phyloP scores from a whole-genome alignment of 768 basidiomycete genomes.

The Trametes maxima region DNA sequence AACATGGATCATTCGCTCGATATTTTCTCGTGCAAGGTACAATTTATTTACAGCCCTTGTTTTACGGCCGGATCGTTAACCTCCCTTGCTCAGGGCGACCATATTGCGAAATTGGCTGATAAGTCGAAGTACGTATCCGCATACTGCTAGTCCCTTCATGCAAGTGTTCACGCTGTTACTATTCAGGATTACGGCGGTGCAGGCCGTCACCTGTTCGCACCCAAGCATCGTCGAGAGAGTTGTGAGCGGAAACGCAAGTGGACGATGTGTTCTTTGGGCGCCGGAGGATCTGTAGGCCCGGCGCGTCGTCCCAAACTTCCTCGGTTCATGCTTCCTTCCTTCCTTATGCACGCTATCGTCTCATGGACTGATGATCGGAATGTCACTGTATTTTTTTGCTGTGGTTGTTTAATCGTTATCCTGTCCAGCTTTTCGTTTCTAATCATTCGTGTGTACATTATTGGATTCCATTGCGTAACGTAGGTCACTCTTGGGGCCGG shows the following conservation, averaged over 20 bases:
- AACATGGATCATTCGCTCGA: slow-evolving; percentile 80
- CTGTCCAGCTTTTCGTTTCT: too few relatives aligned
- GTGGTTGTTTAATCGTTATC: not conserved
- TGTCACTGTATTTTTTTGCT: not conserved
- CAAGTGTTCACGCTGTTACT: not conserved
- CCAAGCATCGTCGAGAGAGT: slow-evolving; percentile 73
- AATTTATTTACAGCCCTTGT: not conserved
- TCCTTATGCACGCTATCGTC: not conserved
- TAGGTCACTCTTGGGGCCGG: too few relatives aligned
- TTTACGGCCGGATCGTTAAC: not conserved
- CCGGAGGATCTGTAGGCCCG: slow-evolving; percentile 34
- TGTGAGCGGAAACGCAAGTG: slow-evolving; percentile 77
- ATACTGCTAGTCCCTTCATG: not conserved
- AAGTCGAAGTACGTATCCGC: slow-evolving; percentile 45
- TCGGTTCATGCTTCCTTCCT: not conserved
- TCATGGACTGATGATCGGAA: not conserved
- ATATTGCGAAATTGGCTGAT: slow-evolving; percentile 65
- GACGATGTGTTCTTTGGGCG: slow-evolving; percentile 82
- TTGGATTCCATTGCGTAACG: not conserved
- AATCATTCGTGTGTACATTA: not conserved
- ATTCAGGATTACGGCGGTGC: slow-evolving; percentile 75
- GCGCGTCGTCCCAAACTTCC: not conserved
- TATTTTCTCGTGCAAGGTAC: slow-evolving; percentile 72
- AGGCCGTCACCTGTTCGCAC: slow-evolving; percentile 90
- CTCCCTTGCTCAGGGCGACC: slow-evolving; percentile 56